A percentile compares a stretch with the other conserved stretches of the same genome.
Evolutionary conservation across 345 rosid species (phyloP).

Genomic region (Adansonia digitata): DNA sequence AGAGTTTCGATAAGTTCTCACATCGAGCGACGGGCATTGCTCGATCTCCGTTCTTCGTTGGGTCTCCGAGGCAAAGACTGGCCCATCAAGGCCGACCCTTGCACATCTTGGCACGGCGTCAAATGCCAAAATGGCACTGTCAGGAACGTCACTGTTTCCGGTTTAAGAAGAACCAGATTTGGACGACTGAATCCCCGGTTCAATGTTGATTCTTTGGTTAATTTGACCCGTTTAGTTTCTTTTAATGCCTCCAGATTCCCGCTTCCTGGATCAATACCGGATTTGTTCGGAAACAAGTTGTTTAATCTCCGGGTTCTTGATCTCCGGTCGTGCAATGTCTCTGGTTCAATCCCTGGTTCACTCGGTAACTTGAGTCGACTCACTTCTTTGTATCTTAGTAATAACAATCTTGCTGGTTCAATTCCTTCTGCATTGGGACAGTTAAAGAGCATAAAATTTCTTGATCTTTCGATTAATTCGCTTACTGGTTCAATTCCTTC

Average conservation of each 20-base stretch:
- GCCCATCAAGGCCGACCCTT: conserved; percentile 55
- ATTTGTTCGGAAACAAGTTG: conserved; percentile 46
- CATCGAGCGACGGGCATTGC: conserved; percentile 44
- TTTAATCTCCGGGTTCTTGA: conserved; percentile 47
- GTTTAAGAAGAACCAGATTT: conserved; percentile 47
- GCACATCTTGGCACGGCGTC: conserved; percentile 52
- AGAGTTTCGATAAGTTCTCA: conserved; percentile 22
- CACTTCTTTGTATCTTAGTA: conserved; percentile 33
- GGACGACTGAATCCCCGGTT: conserved; percentile 52
- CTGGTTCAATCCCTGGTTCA: conserved; percentile 47
- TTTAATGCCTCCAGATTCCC: conserved; percentile 66
- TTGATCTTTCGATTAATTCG: conserved; percentile 48
- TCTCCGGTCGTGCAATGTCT: conserved; percentile 48
- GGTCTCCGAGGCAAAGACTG: conserved; percentile 56
- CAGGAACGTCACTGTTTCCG: conserved; percentile 40
- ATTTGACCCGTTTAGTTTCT: conserved; percentile 43
- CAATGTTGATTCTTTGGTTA: conserved; percentile 43
- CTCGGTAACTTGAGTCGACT: conserved; percentile 45
- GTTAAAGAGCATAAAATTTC: conserved; percentile 32
- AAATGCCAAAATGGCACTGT: conserved; percentile 44
- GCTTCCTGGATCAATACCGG: conserved; percentile 60
- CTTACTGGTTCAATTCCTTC: conserved; percentile 51
- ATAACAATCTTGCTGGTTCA: conserved; percentile 42
- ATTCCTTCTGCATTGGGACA: conserved; percentile 39
- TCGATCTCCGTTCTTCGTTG: conserved; percentile 55